A percentile compares a stretch with the other conserved stretches of the same genome.
Evolutionary conservation across 768 basidiomycete genomes (phyloP).

Genomic region (Mycena alexandri): DNA sequence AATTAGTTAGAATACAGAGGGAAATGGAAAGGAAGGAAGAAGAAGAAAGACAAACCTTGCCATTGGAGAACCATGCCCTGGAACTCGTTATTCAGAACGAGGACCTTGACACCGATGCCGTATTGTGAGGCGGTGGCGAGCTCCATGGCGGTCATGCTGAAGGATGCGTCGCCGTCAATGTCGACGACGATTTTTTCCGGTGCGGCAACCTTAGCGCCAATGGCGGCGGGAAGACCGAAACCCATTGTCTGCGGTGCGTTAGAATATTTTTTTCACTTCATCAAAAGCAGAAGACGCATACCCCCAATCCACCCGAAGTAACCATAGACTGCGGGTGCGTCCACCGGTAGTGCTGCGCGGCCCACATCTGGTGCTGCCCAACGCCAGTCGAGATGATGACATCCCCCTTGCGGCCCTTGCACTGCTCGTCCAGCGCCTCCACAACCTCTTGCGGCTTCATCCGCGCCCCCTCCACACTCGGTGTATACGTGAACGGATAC

Average conservation of each 20-base stretch:
- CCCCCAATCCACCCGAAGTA: slow-evolving; percentile 94
- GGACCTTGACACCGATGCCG: slow-evolving; percentile 94
- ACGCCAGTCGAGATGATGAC: slow-evolving; percentile 94
- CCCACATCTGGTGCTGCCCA: slow-evolving; percentile 99
- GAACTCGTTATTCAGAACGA: slow-evolving; percentile 96
- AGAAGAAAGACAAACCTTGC: slow-evolving; percentile 76
- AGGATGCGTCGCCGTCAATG: slow-evolving; percentile 97
- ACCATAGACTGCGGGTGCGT: slow-evolving; percentile 88
- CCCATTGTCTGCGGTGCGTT: slow-evolving; percentile 86
- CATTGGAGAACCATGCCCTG: slow-evolving; percentile 99
- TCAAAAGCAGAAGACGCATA: slow-evolving; percentile 47
- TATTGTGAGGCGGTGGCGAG: slow-evolving; percentile 93
- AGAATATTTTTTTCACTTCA: slow-evolving; percentile 10
- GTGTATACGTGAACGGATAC: slow-evolving; percentile 91
- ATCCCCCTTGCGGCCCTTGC: slow-evolving; percentile 85
- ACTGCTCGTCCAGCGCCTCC: slow-evolving; percentile 89
- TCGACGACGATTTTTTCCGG: slow-evolving; percentile 95
- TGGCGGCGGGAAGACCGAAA: slow-evolving; percentile 93
- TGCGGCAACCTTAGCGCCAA: slow-evolving; percentile 97
- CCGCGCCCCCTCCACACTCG: slow-evolving; percentile 69
- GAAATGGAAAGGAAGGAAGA: slow-evolving; percentile 2
- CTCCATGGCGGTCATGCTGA: slow-evolving; percentile 99
- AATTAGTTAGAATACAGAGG: no score
- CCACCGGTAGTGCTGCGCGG: slow-evolving; percentile 95
- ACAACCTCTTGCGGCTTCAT: slow-evolving; percentile 99